A percentile compares a stretch with the other conserved stretches of the same genome.
These are phyloP conservation scores for Epichloe coenophiala DNA, from an alignment of 2,329 filamentous ascomycete genomes.

Conservation along the genomic window DNA sequence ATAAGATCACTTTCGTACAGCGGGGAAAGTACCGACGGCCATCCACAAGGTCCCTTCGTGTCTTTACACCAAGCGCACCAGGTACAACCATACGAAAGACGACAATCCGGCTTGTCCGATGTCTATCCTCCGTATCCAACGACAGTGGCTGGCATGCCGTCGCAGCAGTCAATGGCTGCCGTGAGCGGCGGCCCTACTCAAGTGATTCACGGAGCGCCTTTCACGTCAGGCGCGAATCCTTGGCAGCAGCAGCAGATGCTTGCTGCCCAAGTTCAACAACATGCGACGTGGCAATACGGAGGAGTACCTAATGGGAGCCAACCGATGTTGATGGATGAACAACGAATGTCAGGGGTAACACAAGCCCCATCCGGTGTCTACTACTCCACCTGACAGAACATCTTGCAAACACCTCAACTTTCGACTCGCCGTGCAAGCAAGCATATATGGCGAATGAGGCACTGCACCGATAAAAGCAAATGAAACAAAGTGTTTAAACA, in stretches of 20 bases:
- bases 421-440: background rate
- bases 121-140: conserved; percentile 29
- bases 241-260: conserved; percentile 29
- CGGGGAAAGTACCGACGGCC: conserved; percentile 24
- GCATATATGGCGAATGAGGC: background rate
- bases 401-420: background rate
- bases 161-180: conserved; percentile 17
- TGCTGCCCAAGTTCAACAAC: conserved; percentile 2
- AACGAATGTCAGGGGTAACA: conserved; percentile 4
- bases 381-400: conserved; percentile 4
- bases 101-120: conserved; percentile 26
- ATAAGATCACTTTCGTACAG: conserved; percentile 36
- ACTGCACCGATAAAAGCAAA: background rate
- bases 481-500: background rate
- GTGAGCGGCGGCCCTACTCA: conserved; percentile 15
- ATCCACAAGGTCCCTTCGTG: conserved; percentile 26
- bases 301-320: conserved; percentile 10
- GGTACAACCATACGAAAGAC: conserved; percentile 29
- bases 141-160: conserved; percentile 22
- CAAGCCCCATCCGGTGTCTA: conserved; percentile 9
- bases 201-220: conserved; percentile 20
- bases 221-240: conserved; percentile 22
- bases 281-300: conserved; percentile 23
- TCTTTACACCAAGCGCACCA: conserved; percentile 24
- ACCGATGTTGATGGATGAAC: conserved; percentile 8